phyloP scores from a whole-genome alignment of 768 basidiomycete species.

The Boletus huronensis region DNA sequence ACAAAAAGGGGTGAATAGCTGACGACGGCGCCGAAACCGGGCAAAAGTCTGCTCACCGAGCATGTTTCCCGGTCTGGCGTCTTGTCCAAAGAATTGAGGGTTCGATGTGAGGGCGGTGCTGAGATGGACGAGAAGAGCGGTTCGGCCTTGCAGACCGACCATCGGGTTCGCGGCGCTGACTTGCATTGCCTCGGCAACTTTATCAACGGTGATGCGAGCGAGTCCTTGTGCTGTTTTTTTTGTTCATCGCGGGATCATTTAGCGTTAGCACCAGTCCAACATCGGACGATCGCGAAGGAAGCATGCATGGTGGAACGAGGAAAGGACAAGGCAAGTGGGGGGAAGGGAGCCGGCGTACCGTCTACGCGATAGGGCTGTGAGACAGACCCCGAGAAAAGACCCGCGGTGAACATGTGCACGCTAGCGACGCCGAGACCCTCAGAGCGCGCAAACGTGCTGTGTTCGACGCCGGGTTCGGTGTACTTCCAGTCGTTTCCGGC shows the following conservation, averaged over 20 bases:
- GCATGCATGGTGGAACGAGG: not conserved
- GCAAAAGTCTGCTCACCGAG: slow-evolving; percentile 46
- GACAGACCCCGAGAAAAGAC: slow-evolving; percentile 67
- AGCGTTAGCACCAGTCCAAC: slow-evolving; percentile 10
- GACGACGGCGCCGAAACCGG: not conserved
- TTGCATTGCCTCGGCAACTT: slow-evolving; percentile 71
- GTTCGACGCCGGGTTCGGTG: slow-evolving; percentile 48
- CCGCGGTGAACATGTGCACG: slow-evolving; percentile 81
- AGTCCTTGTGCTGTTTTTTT: slow-evolving; percentile 61
- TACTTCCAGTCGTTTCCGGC: slow-evolving; percentile 84
- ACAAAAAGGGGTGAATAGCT: not conserved
- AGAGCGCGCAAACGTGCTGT: slow-evolving; percentile 56
- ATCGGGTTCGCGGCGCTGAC: slow-evolving; percentile 76
- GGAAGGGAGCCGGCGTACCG: slow-evolving; percentile 43
- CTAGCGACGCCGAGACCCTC: slow-evolving; percentile 90
- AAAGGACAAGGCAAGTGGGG: not conserved
- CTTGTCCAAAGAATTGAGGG: slow-evolving; percentile 67
- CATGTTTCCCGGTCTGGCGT: slow-evolving; percentile 78
- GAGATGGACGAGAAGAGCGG: slow-evolving; percentile 71
- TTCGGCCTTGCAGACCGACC: slow-evolving; percentile 86
- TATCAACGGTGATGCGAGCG: slow-evolving; percentile 54
- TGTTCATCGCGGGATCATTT: slow-evolving; percentile 1
- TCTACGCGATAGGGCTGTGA: slow-evolving; percentile 72
- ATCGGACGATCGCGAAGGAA: not conserved
- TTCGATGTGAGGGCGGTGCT: slow-evolving; percentile 63